These are phyloP conservation scores for Lanmaoa pseudosensibilis DNA, from an alignment of 768 basidiomycete species.

Conservation along the genomic window DNA sequence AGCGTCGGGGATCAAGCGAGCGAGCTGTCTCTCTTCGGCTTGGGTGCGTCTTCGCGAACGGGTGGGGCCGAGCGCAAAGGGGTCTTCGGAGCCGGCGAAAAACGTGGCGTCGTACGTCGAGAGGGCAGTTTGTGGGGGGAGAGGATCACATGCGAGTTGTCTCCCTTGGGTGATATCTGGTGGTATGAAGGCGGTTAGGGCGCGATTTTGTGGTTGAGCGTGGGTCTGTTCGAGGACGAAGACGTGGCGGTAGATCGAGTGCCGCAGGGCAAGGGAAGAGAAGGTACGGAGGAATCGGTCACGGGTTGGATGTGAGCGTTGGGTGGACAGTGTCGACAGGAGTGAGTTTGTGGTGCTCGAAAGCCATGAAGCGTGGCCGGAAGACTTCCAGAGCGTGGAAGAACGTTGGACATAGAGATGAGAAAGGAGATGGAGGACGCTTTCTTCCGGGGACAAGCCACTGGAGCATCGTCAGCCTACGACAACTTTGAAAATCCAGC, in stretches of 20 bases:
- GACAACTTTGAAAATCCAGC: background rate
- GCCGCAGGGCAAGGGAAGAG: constrained; percentile 39
- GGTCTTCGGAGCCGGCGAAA: constrained; percentile 65
- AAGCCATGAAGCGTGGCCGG: constrained; percentile 66
- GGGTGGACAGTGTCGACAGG: constrained; percentile 33
- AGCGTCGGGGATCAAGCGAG: constrained; percentile 57
- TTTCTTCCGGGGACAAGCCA: constrained; percentile 41
- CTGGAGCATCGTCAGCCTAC: constrained; percentile 14
- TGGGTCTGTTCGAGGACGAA: constrained; percentile 69
- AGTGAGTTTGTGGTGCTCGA: constrained; percentile 47
- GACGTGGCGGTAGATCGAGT: constrained; percentile 72
- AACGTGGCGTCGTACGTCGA: constrained; percentile 72
- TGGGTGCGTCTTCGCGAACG: constrained; percentile 42
- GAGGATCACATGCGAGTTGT: constrained; percentile 78
- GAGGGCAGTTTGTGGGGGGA: constrained; percentile 66
- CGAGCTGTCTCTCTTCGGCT: constrained; percentile 52
- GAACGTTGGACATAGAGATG: constrained; percentile 88
- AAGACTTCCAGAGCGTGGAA: constrained; percentile 77
- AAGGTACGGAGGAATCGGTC: constrained; percentile 40
- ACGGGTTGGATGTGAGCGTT: constrained; percentile 32
- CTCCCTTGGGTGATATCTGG: constrained; percentile 49
- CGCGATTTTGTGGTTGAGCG: constrained; percentile 36
- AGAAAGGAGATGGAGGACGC: constrained; percentile 73
- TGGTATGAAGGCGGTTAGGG: constrained; percentile 73
- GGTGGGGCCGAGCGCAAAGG: constrained; percentile 31